phyloP scores from a whole-genome alignment of 2,329 filamentous ascomycete genomes.

The Talaromyces sp. region DNA sequence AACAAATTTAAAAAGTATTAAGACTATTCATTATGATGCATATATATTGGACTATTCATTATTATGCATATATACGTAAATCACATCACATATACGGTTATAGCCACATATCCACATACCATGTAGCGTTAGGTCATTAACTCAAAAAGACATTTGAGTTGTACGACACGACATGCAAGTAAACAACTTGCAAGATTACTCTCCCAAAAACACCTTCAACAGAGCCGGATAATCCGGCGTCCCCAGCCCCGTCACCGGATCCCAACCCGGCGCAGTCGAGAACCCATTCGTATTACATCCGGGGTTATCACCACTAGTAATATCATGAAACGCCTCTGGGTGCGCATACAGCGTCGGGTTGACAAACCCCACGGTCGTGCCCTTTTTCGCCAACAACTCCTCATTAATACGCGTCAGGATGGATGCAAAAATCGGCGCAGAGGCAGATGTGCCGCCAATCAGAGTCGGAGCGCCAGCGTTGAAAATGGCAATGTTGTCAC shows the following conservation, averaged over 20 bases:
- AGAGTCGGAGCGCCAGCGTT: conserved; percentile 16
- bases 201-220: conserved; percentile 26
- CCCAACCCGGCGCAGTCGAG: conserved; percentile 21
- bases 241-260: conserved; percentile 26
- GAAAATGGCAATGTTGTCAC: conserved; percentile 29
- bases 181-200: conserved; percentile 2
- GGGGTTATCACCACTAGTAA: conserved; percentile 24
- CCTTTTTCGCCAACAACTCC: conserved; percentile 47
- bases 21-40: no score
- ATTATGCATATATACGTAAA: not conserved
- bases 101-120: not conserved
- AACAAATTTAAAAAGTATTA: no score
- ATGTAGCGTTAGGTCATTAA: not conserved
- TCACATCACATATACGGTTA: not conserved
- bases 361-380: conserved; percentile 51
- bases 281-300: conserved; percentile 28
- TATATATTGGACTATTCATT: not conserved
- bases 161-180: not conserved
- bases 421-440: conserved; percentile 54
- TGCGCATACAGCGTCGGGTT: conserved; percentile 56
- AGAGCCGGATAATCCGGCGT: conserved; percentile 28
- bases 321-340: conserved; percentile 26
- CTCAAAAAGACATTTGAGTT: not conserved
- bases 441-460: conserved; percentile 36
- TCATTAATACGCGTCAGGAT: conserved; percentile 61